These are phyloP conservation scores for Suillus clintonianus DNA, from an alignment of 768 basidiomycete genomes.

Conservation along the genomic window DNA sequence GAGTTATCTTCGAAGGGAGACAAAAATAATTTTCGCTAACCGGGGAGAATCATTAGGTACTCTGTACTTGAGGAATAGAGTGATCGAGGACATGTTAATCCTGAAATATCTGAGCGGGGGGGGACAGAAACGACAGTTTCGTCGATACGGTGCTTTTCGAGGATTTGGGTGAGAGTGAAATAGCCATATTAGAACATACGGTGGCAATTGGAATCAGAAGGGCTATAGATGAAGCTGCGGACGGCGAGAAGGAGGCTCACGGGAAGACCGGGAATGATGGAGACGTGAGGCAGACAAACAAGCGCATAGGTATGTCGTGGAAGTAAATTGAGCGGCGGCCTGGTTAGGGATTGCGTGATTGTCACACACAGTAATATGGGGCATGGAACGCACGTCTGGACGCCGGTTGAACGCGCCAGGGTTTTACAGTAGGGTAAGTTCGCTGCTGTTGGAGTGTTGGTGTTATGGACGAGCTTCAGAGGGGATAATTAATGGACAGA, in stretches of 20 bases:
- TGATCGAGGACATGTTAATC: constrained; percentile 15
- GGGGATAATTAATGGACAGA: constrained; percentile 24
- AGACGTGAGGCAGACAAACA: constrained; percentile 11
- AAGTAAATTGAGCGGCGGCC: constrained; percentile 26
- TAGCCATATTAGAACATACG: constrained; percentile 14
- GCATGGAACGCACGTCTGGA: constrained; percentile 10
- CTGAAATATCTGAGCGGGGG: constrained; percentile 28
- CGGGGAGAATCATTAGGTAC: constrained; percentile 1
- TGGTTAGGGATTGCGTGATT: constrained; percentile 12
- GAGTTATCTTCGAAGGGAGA: constrained; percentile 5
- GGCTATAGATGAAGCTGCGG: constrained; percentile 31
- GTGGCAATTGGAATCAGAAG: constrained; percentile 8
- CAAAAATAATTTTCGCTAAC: constrained; percentile 27
- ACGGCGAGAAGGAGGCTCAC: constrained; percentile 25
- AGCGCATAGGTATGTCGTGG: constrained; percentile 18
- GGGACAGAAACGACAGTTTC: constrained; percentile 9
- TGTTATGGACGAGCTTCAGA: not conserved
- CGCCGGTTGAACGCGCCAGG: constrained; percentile 5
- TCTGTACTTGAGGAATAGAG: constrained; percentile 12
- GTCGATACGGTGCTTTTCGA: constrained; percentile 37
- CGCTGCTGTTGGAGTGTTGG: not conserved
- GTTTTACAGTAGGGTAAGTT: not conserved
- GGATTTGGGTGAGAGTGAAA: constrained; percentile 14
- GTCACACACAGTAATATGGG: constrained; percentile 18
- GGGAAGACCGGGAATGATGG: constrained; percentile 27